Evolutionary conservation across 176 grass and related monocot genomes (phyloP), one percentile per base, ranked within the genome.

Genomic region (Avena atlantica): DNA sequence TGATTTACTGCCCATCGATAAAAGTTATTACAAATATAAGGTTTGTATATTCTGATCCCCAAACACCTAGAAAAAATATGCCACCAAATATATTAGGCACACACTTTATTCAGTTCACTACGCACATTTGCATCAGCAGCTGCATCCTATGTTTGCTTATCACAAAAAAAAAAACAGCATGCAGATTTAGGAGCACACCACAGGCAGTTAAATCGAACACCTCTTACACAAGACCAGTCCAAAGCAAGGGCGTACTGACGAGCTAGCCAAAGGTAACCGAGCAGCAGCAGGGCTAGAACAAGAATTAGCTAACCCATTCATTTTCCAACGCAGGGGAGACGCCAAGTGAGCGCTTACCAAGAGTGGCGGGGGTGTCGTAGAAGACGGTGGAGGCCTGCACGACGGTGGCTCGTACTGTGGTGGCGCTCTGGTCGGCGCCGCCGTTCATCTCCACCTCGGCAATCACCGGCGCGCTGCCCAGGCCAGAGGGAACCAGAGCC

Each of bases 301-400:
- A 64, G 27, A 69, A 55, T 13, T 20, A 55, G 67, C 2, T 44
- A 25, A 63, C 23, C 1, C 21, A 12, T 52, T 52, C 48, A 12
- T 16, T n/a, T 34, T 24, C 27, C 25, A 37, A 34, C 19, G 45
- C 8, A 51, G 52, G 69, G 62, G 63, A 45, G 40, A 25, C 36
- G 52, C 59, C 8, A 4, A 2, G 21, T 21, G 45, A 25, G 27
- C 20, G 44, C 1, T 17, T 82, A 91, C 90, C 90, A 10, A 98
- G 87, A 73, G 97, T 96, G 60, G 94, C 92, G 17, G 97, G 92
- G 65, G 97, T 96, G 86, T 94, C 92, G 90, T 96, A 90, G 88
- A 99, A 96, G 66, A 96, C 55, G 86, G 92, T 99, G 85, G 94
- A 93, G 37, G 93, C 94, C 83, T 99, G 92, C n/a, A 96, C 94